Percentiles rank a stretch among this genome's conserved stretches.
These are phyloP conservation scores for Globisporangium nagaii DNA, from an alignment of 352 stramenopile genomes.

Conservation along the genomic window DNA sequence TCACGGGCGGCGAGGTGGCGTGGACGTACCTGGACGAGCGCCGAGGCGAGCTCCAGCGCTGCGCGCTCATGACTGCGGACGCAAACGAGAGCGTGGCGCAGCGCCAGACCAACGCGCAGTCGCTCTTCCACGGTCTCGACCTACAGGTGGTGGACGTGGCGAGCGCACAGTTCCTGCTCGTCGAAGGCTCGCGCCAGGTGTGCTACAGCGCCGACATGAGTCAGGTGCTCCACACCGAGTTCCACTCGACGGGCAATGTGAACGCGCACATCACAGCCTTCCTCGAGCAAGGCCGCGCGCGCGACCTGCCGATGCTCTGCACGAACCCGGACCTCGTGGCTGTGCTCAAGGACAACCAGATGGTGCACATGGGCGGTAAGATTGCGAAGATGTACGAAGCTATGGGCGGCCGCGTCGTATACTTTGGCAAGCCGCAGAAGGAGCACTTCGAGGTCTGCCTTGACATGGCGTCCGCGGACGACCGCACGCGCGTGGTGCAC, in stretches of 20 bases:
- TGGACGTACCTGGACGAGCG: slow-evolving; percentile 31
- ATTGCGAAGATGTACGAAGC: slow-evolving; percentile 80
- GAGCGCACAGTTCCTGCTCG: slow-evolving; percentile 42
- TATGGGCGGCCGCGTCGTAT: slow-evolving; percentile 60
- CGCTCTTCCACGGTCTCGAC: slow-evolving; percentile 46
- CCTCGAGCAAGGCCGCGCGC: slow-evolving; percentile 40
- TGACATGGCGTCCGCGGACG: slow-evolving; percentile 19
- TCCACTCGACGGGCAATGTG: slow-evolving; percentile 34
- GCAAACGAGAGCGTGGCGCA: slow-evolving; percentile 24
- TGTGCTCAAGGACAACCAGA: slow-evolving; percentile 48
- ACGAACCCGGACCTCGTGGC: slow-evolving; percentile 86
- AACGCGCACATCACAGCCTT: slow-evolving; percentile 34
- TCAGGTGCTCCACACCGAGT: slow-evolving; percentile 34
- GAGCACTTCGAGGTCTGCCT: slow-evolving; percentile 73
- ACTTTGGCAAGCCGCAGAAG: slow-evolving; percentile 84
- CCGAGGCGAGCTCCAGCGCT: slow-evolving; percentile 19
- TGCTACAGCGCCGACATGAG: slow-evolving; percentile 33
- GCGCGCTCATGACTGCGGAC: slow-evolving; percentile 37
- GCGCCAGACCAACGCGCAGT: slow-evolving; percentile 27
- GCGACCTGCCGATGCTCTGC: slow-evolving; percentile 73
- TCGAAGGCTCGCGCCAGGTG: slow-evolving; percentile 51
- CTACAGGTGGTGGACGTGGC: slow-evolving; percentile 33
- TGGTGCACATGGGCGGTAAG: slow-evolving; percentile 65
- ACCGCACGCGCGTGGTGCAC: slow-evolving; percentile 39
- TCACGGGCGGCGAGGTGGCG: slow-evolving; percentile 54